phyloP scores from a whole-genome alignment of 208 protist species.

The Trypanosomatidae sp. region DNA sequence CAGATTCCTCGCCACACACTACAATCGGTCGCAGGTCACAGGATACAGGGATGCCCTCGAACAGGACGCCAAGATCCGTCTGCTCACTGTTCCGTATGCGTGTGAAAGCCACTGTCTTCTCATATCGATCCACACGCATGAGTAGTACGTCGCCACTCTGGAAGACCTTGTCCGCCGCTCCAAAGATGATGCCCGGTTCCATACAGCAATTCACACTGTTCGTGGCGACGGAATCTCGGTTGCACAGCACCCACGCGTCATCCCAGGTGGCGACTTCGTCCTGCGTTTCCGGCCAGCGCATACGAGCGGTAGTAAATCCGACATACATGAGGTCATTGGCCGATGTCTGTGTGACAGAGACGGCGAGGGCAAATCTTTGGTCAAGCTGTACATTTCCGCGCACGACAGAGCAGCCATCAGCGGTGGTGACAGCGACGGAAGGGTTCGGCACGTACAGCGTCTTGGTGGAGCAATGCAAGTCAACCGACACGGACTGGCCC shows the following conservation, averaged over 20 bases:
- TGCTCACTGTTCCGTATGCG: conserved; percentile 57
- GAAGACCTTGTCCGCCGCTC: conserved; percentile 65
- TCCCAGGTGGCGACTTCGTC: conserved; percentile 66
- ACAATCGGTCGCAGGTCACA: conserved; percentile 65
- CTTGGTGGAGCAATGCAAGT: conserved; percentile 59
- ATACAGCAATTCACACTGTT: conserved; percentile 89
- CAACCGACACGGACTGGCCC: conserved; percentile 50
- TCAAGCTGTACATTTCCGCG: conserved; percentile 66
- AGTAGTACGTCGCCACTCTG: conserved; percentile 67
- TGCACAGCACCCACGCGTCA: conserved; percentile 86
- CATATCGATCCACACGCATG: conserved; percentile 55
- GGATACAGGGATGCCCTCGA: conserved; percentile 58
- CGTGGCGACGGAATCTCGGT: conserved; percentile 55
- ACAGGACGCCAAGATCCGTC: conserved; percentile 81
- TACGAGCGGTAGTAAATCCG: conserved; percentile 69
- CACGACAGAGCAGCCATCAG: conserved; percentile 49
- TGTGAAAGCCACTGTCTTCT: conserved; percentile 71
- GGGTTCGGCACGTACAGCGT: conserved; percentile 73
- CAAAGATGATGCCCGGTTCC: conserved; percentile 80
- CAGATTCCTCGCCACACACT: conserved; percentile 58
- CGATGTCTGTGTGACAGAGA: conserved; percentile 56
- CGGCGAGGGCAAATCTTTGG: conserved; percentile 56
- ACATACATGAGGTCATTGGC: conserved; percentile 75
- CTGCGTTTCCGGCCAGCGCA: conserved; percentile 38
- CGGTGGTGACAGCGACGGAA: conserved; percentile 70